phyloP scores from a whole-genome alignment of 805 yeast genomes.

The Metschnikowia hibisci region DNA sequence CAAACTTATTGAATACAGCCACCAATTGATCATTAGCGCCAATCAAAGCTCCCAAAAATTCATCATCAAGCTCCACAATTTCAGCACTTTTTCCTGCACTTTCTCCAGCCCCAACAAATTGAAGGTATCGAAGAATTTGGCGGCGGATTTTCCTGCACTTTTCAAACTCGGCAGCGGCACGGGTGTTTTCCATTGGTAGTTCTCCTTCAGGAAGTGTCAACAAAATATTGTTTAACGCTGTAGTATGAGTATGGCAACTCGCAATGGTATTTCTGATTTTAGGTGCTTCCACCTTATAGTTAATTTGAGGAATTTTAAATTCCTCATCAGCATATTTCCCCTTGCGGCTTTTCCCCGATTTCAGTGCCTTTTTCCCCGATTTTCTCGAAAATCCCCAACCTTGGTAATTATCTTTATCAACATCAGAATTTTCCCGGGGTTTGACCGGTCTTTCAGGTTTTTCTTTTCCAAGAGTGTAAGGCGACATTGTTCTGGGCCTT shows the following conservation, averaged over 20 bases:
- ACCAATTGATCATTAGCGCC: constrained; percentile 91
- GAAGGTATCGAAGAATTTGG: constrained; percentile 75
- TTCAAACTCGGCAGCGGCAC: constrained; percentile 64
- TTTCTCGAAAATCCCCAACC: constrained; percentile 1
- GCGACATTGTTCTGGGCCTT: constrained; percentile 25
- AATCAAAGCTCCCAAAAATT: constrained; percentile 79
- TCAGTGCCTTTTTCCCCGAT: constrained; percentile 3
- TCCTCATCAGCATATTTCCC: constrained; percentile 41
- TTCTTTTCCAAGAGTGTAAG: constrained; percentile 14
- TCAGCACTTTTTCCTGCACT: constrained; percentile 26
- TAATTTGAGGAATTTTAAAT: constrained; percentile 63
- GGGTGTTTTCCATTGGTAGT: constrained; percentile 59
- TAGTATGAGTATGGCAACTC: constrained; percentile 70
- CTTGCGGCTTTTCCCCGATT: constrained; percentile 6
- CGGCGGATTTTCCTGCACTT: constrained; percentile 73
- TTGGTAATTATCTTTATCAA: neutral
- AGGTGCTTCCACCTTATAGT: constrained; percentile 68
- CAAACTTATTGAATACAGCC: constrained; percentile 63
- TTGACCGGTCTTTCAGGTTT: neutral
- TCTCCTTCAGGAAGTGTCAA: constrained; percentile 41
- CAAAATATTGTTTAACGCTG: constrained; percentile 55
- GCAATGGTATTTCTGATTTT: constrained; percentile 65
- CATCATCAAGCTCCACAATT: constrained; percentile 53
- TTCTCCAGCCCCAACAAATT: constrained; percentile 59
- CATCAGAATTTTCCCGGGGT: neutral